phyloP scores from a whole-genome alignment of 129 eudicot species.

The Artemisia annua region DNA sequence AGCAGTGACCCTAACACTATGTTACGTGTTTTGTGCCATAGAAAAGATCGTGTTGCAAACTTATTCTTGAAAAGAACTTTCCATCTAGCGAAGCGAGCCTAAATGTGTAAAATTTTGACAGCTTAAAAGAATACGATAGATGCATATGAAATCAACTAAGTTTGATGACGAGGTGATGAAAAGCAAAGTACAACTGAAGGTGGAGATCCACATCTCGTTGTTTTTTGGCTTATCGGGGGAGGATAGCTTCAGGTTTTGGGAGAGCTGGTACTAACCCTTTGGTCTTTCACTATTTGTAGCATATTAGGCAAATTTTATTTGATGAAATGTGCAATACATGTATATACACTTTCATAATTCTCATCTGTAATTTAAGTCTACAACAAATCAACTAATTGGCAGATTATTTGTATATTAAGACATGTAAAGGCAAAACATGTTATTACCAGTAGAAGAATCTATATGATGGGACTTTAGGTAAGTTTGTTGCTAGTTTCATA shows the following conservation, averaged over 20 bases:
- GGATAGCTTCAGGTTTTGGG: slow-evolving; percentile 1
- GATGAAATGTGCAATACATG: not conserved
- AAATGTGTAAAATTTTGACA: not conserved
- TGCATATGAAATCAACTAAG: not conserved
- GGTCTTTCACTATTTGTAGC: slow-evolving; percentile 26
- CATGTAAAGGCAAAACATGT: no score
- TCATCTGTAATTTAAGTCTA: not conserved
- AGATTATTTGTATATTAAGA: not conserved
- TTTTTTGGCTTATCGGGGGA: not conserved
- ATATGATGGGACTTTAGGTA: no score
- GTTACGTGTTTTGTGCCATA: slow-evolving; percentile 74
- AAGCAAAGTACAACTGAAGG: not conserved
- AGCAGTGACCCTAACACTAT: slow-evolving; percentile 88
- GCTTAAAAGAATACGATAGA: slow-evolving; percentile 1
- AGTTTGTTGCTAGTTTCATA: no score
- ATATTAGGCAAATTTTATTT: not conserved
- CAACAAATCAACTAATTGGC: not conserved
- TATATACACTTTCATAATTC: slow-evolving; percentile 6
- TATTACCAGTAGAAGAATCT: no score
- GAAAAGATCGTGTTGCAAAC: slow-evolving; percentile 73
- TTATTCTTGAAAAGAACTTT: slow-evolving; percentile 73
- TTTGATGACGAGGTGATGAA: not conserved
- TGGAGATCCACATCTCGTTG: not conserved
- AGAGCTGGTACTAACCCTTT: slow-evolving; percentile 14
- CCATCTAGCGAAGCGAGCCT: slow-evolving; percentile 73